Conservation (phyloP, 305 asterid genomes). For the Petunia hybrid region DNA sequence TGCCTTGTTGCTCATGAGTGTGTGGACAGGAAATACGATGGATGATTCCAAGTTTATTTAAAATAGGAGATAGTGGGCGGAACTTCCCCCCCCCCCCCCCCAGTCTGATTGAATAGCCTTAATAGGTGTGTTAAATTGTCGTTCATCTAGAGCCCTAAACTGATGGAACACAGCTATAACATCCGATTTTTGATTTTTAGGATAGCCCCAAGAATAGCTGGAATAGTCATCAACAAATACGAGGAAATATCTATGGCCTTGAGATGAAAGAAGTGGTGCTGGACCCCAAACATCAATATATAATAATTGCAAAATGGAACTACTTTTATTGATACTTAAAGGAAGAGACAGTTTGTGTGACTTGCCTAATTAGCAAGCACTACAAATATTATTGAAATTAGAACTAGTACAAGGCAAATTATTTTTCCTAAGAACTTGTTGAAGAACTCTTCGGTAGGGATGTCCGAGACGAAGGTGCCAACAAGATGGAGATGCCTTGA, state of each 20-base stretch:
- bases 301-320: not conserved
- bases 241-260: not conserved
- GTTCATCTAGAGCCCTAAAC: slow-evolving; percentile 3
- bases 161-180: not conserved
- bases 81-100: slow-evolving; percentile 4
- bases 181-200: not conserved
- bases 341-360: not conserved
- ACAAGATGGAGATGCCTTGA: not conserved
- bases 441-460: not conserved
- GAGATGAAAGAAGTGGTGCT: not conserved
- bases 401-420: not conserved
- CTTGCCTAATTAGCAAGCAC: not conserved
- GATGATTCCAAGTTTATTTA: not conserved
- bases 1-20: slow-evolving; percentile 16
- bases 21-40: slow-evolving; percentile 24
- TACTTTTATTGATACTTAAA: not conserved
- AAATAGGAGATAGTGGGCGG: not conserved
- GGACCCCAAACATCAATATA: slow-evolving; percentile 18
- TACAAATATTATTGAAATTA: not conserved
- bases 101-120: slow-evolving; percentile 1
- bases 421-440: not conserved
- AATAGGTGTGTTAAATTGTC: not conserved
- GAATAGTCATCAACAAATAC: not conserved
- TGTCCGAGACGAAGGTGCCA: slow-evolving; percentile 2
- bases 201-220: not conserved